These are phyloP conservation scores for Lactifluus rugatus DNA, from an alignment of 768 basidiomycete genomes.

Conservation along the genomic window DNA sequence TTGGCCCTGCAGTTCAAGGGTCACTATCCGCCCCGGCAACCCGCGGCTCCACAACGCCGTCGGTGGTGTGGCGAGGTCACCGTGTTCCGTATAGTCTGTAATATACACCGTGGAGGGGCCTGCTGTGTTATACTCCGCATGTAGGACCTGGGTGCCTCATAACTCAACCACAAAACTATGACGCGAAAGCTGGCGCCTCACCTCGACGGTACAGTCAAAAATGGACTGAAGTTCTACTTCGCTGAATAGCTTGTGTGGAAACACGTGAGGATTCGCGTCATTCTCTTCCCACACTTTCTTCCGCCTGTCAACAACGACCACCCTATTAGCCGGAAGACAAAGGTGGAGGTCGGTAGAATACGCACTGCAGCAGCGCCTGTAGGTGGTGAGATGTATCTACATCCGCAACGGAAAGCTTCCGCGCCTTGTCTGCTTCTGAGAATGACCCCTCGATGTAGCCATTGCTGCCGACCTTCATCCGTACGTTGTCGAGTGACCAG, in stretches of 20 bases:
- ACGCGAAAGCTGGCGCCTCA: background rate
- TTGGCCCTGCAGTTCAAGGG: slow-evolving; percentile 12
- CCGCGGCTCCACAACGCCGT: slow-evolving; percentile 1
- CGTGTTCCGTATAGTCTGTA: slow-evolving; percentile 17
- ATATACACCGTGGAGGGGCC: slow-evolving; percentile 12
- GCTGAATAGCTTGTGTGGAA: slow-evolving; percentile 14
- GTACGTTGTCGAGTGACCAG: slow-evolving; percentile 18
- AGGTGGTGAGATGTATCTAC: slow-evolving; percentile 2
- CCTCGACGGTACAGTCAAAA: slow-evolving; percentile 19
- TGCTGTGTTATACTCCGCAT: slow-evolving; percentile 6
- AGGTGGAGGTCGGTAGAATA: background rate
- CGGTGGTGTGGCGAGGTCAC: slow-evolving; percentile 11
- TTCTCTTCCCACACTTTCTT: slow-evolving; percentile 19
- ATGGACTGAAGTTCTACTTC: slow-evolving; percentile 9
- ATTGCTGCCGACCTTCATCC: slow-evolving; percentile 8
- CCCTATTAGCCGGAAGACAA: background rate
- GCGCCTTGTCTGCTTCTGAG: slow-evolving; percentile 13
- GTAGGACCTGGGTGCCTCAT: slow-evolving; percentile 7
- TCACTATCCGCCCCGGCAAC: slow-evolving; percentile 6
- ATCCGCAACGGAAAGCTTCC: slow-evolving; percentile 10
- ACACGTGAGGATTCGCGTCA: slow-evolving; percentile 14
- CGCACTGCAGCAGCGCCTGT: slow-evolving; percentile 14
- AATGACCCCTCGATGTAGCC: slow-evolving; percentile 18
- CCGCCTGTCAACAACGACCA: slow-evolving; percentile 5
- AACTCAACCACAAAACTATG: background rate